Evolutionary conservation across 148 eudicot genomes (phyloP).

Genomic region (Persicaria tinctoria): DNA sequence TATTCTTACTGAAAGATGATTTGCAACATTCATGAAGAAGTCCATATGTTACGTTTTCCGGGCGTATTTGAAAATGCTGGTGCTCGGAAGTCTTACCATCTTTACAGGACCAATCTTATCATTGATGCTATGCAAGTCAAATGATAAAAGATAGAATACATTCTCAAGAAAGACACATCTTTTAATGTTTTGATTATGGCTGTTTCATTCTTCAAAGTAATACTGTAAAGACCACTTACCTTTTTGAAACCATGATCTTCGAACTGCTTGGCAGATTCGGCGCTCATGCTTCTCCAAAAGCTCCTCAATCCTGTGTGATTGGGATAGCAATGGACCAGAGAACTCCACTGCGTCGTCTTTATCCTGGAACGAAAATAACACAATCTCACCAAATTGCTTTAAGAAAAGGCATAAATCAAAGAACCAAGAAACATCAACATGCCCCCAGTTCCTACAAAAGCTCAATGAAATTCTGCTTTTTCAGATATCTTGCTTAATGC

Average conservation of each 20-base stretch:
- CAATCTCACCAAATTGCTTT: background rate
- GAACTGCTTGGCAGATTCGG: slow-evolving; percentile 80
- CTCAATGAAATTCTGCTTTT: too few relatives aligned
- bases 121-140: background rate
- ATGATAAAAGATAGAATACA: too few relatives aligned
- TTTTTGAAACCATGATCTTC: slow-evolving; percentile 88
- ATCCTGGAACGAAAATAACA: slow-evolving; percentile 37
- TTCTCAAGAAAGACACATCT: too few relatives aligned
- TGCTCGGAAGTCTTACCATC: background rate
- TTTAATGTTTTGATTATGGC: too few relatives aligned
- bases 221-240: slow-evolving; percentile 29
- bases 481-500: too few relatives aligned
- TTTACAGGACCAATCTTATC: background rate
- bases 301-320: slow-evolving; percentile 61
- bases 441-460: too few relatives aligned
- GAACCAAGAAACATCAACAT: background rate
- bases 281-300: slow-evolving; percentile 87
- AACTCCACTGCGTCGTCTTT: slow-evolving; percentile 73
- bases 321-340: slow-evolving; percentile 80
- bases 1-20: background rate
- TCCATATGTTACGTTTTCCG: too few relatives aligned
- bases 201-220: background rate
- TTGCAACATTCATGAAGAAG: background rate
- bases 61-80: too few relatives aligned
- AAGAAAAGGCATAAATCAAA: background rate